Base-by-base conservation (phyloP, 257 asterid genomes). In the Thymus mandschuricus region DNA sequence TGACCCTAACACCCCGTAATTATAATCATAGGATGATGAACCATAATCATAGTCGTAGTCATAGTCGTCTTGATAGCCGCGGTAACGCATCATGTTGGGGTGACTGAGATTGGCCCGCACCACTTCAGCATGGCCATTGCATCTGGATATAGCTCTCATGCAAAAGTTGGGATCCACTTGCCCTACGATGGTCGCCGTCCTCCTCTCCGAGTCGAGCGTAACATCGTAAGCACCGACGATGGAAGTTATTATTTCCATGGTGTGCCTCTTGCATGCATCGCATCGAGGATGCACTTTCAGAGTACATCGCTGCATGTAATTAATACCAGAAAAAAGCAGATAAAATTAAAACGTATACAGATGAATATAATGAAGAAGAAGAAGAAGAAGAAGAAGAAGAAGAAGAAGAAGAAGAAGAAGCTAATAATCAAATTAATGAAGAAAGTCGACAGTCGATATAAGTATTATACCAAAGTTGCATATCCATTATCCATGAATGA, bases 121-220 rank as follows among this genome's bases (percentile, higher is more conserved):
- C 8, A 84, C 43, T 54, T 73, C 61, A 0, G 89, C 89, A 15
- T 86, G 89, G 5, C 64, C 62, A 7, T 85, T 86, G 8, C 83
- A 75, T 54, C 84, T 74, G 10, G 76, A 51, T 51, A 84, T 29
- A 27, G 92, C 86, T 57, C 38, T 57, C 3, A 86, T 27, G 2
- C 85, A 76, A n/a, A 38, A 21, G 69, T 75, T 86, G 1, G 89
- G 89, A 44, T 86, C 82, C 9, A 80, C 91, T 66, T 84, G 84
- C 6, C 87, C 91, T 3, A 38, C 31, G 5, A 86, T 71, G 35
- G 33, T 73, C 1, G 71, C 71, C 8, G 55, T 71, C 46, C 70
- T 76, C 33, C 56, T 33, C 21, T 78, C 78, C 8, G 82, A 76
- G 49, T 82, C 84, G 3, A 84, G 60, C 0, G 68, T 52, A 0